phyloP scores from a whole-genome alignment of 1,284 basidiomycete species.

The Moesziomyces globuligerus region DNA sequence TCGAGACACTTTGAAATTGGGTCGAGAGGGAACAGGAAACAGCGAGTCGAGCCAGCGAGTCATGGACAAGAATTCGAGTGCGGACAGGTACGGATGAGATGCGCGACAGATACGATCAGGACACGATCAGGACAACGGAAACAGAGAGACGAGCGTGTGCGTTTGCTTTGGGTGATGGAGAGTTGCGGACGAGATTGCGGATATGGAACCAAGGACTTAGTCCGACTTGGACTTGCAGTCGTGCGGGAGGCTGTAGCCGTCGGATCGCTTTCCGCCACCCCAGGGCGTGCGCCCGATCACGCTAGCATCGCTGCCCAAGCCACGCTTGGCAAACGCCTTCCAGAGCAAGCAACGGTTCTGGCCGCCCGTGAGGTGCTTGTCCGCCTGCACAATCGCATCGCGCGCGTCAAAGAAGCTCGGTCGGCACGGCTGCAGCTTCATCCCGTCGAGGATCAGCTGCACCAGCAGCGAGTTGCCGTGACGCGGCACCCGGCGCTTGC shows the following conservation, averaged over 20 bases:
- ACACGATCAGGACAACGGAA: too few species aligned
- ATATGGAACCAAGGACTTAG: not conserved
- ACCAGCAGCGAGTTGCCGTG: conserved; percentile 88
- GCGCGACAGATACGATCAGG: too few species aligned
- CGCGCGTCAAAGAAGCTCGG: conserved; percentile 90
- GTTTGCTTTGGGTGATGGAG: too few species aligned
- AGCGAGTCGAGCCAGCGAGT: too few species aligned
- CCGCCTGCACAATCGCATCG: conserved; percentile 93
- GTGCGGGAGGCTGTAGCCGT: conserved; percentile 70
- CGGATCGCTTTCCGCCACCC: conserved; percentile 81
- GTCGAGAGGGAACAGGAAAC: too few species aligned
- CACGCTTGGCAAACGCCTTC: conserved; percentile 83
- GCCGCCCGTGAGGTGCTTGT: conserved; percentile 86
- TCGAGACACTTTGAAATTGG: too few species aligned
- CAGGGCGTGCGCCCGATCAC: conserved; percentile 80
- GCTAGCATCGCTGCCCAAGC: conserved; percentile 70
- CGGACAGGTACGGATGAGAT: too few species aligned
- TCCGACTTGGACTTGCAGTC: conserved; percentile 61
- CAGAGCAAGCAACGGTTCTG: conserved; percentile 92
- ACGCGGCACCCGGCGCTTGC: conserved; percentile 79
- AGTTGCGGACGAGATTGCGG: not conserved
- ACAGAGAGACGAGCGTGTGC: too few species aligned
- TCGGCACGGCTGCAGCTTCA: conserved; percentile 93
- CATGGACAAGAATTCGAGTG: too few species aligned
- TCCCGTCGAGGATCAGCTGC: conserved; percentile 87